Evolutionary conservation across 2,329 filamentous ascomycete species (phyloP), one percentile per base, ranked within the genome.

Genomic region (Xylaria sp.): DNA sequence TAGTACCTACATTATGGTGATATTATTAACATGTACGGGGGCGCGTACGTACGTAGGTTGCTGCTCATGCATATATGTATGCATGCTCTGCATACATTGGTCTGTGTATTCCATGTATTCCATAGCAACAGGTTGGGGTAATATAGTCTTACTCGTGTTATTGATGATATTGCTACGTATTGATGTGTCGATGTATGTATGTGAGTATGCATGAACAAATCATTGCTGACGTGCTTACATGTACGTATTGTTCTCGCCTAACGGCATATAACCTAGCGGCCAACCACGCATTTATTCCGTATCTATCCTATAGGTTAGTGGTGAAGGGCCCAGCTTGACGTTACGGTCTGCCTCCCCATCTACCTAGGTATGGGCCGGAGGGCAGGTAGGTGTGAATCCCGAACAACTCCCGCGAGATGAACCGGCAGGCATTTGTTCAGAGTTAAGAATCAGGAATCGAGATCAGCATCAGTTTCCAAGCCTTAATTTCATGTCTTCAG

Each of bases 211-310:
- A 48, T 20, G 41, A 59, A 34, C 41, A 57, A 56, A 63, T 60
- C 58, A 64, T 60, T 63, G 56, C 65, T 63, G 65, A 67, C 65
- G 50, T 52, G 60, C 65, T 59, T 67, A 55, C 53, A 34, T 46
- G 30, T 61, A 63, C 50, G 53, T 50, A 39, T 41, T 20, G 30
- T 41, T 55, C 50, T 67, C 65, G 60, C 56, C 60, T 67, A 60
- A 67, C 60, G 55, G 60, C 55, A 65, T 64, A 60, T 36, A 34
- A 48, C 30, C 55, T 53, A 39, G 28, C 48, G 60, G 39, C 34
- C 32, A 45, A 34, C 57, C 20, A 61, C 56, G 13, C 34, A 52
- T 55, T 43, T 53, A 48, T 45, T 52, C 39, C 57, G 39, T 65
- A 58, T 50, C 56, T 58, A 58, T 45, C 55, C 39, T 39, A 32